Base-by-base conservation (phyloP, 495 filamentous ascomycete genomes). In the Xylaria longipes region DNA sequence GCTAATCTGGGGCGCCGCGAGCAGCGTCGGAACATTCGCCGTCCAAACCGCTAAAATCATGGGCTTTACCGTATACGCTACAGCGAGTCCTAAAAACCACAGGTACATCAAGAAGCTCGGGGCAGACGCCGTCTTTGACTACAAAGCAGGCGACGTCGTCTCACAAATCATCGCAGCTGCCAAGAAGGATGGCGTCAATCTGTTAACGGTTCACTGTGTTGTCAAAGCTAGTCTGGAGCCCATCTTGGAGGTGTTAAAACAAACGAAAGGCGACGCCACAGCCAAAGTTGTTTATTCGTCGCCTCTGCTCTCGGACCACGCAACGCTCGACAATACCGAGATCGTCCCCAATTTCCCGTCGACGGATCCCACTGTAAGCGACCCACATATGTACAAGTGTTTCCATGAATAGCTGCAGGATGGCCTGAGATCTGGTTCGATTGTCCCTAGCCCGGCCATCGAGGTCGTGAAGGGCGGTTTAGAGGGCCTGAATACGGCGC, bases 1-100 rank as follows among this genome's bases (percentile, higher is more conserved):
- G 3, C 70, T 87, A 35, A 70, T 88, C 61, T 88, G 86, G 87
- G 87, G 87, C 3, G 87, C 76, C 5, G 75, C 84, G 45, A 83
- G 81, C 56, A 86, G 81, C 65, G 77, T 87, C 5, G 84, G 85
- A 0, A 79, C 72, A 12, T 70, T 78, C 29, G 76, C 80, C 2
- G 73, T 89, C 11, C 86, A 88, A 68, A 57, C 76, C 5, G 85
- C 84, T 1, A 80, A 75, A 39, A 43, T 73, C 5, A 31, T 84
- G 5, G 86, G 86, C 5, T 85, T 82, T 57, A 80, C 74, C 4
- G 81, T 87, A 5, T 87, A 86, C 52, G 86, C 81, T 9, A 85
- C 85, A 9, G 85, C 85, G n/a, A 84, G 87, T 25, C 41, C 73
- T 25, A 54, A 14, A 11, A 25, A 54, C 12, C 50, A 54, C 25